Conservation (phyloP, 139 green algal species). For the Nannochloris sp. region DNA sequence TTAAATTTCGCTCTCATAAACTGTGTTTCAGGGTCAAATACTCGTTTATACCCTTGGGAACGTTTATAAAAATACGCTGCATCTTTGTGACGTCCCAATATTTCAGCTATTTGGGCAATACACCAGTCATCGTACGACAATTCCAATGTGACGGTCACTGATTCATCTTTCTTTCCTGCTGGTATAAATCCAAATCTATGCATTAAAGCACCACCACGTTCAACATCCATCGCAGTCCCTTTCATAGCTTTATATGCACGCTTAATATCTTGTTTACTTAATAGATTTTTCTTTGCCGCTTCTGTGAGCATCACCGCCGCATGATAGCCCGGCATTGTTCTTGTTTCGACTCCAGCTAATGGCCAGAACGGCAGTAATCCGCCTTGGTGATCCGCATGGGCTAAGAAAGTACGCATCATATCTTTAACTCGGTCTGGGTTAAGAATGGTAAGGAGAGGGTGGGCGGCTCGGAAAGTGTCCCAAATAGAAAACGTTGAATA, state of each 20-base stretch:
- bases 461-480: conserved; percentile 5
- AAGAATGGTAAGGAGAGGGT: conserved; percentile 5
- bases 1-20: conserved; percentile 4
- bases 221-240: background rate
- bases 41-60: background rate
- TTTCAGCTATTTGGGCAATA: background rate
- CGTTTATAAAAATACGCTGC: background rate
- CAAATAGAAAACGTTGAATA: conserved; percentile 8
- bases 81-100: background rate
- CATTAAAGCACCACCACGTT: background rate
- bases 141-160: conserved; percentile 2
- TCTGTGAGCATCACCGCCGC: conserved; percentile 1
- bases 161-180: background rate
- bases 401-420: background rate
- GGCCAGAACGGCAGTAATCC: background rate
- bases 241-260: background rate
- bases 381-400: background rate
- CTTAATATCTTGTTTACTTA: background rate
- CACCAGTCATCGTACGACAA: conserved; percentile 4
- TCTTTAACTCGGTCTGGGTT: background rate
- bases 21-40: conserved; percentile 2
- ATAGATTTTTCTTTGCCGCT: background rate
- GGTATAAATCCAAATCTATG: background rate
- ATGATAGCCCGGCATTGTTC: conserved; percentile 10
- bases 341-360: conserved; percentile 2